These are phyloP conservation scores for Umbelopsis ramanniana DNA, from an alignment of 192 early-diverging fungal species.

Conservation along the genomic window DNA sequence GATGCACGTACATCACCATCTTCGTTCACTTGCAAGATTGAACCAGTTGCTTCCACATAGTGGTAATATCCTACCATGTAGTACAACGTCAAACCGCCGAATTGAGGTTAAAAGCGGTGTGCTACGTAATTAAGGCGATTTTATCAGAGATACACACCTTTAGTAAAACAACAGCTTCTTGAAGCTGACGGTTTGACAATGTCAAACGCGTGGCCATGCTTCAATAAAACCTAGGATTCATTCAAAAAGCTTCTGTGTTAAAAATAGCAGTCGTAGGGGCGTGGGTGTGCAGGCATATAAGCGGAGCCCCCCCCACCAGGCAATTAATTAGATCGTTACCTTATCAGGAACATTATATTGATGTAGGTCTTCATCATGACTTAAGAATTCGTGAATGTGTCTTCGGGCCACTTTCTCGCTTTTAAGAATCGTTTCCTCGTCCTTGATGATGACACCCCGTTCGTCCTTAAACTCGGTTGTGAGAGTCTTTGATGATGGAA, in stretches of 20 bases:
- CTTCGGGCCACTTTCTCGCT: constrained; percentile 26
- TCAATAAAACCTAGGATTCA: constrained; percentile 43
- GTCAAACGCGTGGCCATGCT: constrained; percentile 61
- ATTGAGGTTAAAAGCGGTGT: not conserved
- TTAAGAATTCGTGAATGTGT: constrained; percentile 31
- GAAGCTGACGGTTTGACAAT: constrained; percentile 65
- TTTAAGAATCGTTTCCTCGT: constrained; percentile 30
- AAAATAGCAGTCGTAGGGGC: not conserved
- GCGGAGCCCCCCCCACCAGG: too few relatives aligned
- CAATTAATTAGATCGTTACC: constrained; percentile 14
- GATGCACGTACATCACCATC: constrained; percentile 57
- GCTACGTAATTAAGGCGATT: not conserved
- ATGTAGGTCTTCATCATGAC: constrained; percentile 30
- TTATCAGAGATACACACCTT: constrained; percentile 43
- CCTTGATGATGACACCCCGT: constrained; percentile 17
- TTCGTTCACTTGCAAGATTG: constrained; percentile 55
- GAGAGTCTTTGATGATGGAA: constrained; percentile 34
- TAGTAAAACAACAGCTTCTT: constrained; percentile 83
- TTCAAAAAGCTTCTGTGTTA: not conserved
- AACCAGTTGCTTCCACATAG: constrained; percentile 63
- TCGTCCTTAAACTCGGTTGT: constrained; percentile 45
- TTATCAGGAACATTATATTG: constrained; percentile 55
- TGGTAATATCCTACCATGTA: constrained; percentile 63
- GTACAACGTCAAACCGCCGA: constrained; percentile 16
- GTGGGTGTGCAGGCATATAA: too few relatives aligned